phyloP scores from a whole-genome alignment of 192 early-diverging fungal genomes.

The Linnemannia schmuckeri region DNA sequence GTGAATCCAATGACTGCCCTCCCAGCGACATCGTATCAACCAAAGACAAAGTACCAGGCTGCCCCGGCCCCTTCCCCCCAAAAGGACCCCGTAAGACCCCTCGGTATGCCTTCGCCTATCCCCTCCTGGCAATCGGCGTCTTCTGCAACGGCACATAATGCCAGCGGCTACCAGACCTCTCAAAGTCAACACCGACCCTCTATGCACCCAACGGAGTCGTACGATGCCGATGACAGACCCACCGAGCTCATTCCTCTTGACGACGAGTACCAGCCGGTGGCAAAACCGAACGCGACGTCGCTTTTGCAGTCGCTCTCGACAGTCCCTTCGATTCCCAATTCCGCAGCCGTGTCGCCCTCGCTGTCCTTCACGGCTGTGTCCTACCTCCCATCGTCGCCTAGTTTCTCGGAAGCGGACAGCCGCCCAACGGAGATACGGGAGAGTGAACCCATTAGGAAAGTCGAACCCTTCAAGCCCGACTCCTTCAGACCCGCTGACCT shows the following conservation, averaged over 20 bases:
- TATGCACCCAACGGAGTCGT: slow-evolving; percentile 26
- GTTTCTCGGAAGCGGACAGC: slow-evolving; percentile 21
- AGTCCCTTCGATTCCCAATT: slow-evolving; percentile 6
- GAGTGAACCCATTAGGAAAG: background rate
- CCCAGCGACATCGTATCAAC: slow-evolving; percentile 24
- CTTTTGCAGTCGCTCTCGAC: slow-evolving; percentile 12
- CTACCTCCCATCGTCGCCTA: slow-evolving; percentile 41
- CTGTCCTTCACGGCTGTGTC: slow-evolving; percentile 31
- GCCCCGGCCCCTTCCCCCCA: slow-evolving; percentile 30
- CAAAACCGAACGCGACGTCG: background rate
- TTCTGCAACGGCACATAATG: background rate
- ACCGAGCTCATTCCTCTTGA: slow-evolving; percentile 46
- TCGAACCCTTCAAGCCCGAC: background rate
- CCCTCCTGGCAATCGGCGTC: slow-evolving; percentile 28
- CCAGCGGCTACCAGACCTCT: slow-evolving; percentile 26
- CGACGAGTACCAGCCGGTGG: slow-evolving; percentile 10
- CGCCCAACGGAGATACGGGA: slow-evolving; percentile 19
- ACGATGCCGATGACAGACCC: slow-evolving; percentile 50
- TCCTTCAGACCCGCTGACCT: background rate
- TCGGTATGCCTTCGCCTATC: slow-evolving; percentile 12
- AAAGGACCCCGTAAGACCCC: slow-evolving; percentile 28
- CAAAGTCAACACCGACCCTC: slow-evolving; percentile 39
- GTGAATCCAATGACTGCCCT: slow-evolving; percentile 18
- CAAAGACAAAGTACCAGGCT: slow-evolving; percentile 47
- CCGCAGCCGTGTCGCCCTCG: slow-evolving; percentile 25